These are phyloP conservation scores for Rosa chinensis DNA, from an alignment of 306 rosid genomes.

Conservation along the genomic window DNA sequence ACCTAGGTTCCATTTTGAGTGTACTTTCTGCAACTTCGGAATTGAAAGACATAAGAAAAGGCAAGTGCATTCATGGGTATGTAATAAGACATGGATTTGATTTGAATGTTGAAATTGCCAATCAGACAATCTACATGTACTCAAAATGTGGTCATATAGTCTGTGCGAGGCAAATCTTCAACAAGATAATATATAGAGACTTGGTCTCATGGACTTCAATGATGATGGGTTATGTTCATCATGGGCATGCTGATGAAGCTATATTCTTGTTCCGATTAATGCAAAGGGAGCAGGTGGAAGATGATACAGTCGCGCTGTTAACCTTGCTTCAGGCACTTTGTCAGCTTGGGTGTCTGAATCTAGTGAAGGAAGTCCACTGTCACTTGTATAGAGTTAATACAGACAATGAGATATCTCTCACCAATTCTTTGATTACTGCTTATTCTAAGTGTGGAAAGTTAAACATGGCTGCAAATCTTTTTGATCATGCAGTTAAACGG, in stretches of 20 bases:
- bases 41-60: slow-evolving; percentile 31
- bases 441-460: slow-evolving; percentile 52
- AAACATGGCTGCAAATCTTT: slow-evolving; percentile 35
- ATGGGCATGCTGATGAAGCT: slow-evolving; percentile 41
- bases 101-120: slow-evolving; percentile 36
- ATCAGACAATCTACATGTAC: slow-evolving; percentile 43
- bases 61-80: slow-evolving; percentile 44
- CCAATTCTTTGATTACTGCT: slow-evolving; percentile 44
- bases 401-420: slow-evolving; percentile 35
- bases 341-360: slow-evolving; percentile 41
- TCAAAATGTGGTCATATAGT: slow-evolving; percentile 34
- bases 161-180: slow-evolving; percentile 36
- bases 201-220: slow-evolving; percentile 58
- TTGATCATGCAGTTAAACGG: slow-evolving; percentile 37
- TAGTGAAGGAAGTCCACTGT: slow-evolving; percentile 47
- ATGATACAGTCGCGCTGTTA: slow-evolving; percentile 34
- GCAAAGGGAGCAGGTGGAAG: slow-evolving; percentile 32
- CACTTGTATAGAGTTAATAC: slow-evolving; percentile 32
- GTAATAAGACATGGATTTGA: slow-evolving; percentile 29
- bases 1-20: slow-evolving; percentile 41
- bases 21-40: slow-evolving; percentile 46
- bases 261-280: slow-evolving; percentile 41
- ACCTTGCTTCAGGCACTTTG: slow-evolving; percentile 49
- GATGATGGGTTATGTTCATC: slow-evolving; percentile 41
- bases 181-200: slow-evolving; percentile 33